These are phyloP conservation scores for Coemansia sp. DNA, from an alignment of 192 early-diverging fungal species.

Conservation along the genomic window DNA sequence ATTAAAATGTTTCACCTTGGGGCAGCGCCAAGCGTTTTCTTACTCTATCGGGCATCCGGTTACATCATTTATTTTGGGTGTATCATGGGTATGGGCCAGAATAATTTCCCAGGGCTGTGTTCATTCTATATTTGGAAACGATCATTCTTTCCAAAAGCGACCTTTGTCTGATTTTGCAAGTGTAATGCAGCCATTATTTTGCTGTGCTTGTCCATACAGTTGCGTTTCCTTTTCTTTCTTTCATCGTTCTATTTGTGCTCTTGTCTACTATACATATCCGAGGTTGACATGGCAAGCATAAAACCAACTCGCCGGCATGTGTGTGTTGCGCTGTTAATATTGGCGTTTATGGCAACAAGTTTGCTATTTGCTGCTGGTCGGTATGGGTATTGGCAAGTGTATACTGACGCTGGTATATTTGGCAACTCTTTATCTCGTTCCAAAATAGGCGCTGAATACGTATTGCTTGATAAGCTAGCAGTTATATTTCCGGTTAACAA, in stretches of 20 bases:
- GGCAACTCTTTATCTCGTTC: background rate
- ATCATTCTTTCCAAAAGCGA: background rate
- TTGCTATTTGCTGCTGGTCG: background rate
- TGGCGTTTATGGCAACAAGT: background rate
- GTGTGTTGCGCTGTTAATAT: background rate
- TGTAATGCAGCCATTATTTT: background rate
- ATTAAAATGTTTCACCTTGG: no score
- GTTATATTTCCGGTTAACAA: constrained; percentile 44
- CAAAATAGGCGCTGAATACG: background rate
- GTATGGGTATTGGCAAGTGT: background rate
- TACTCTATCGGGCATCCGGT: no score
- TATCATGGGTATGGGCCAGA: no score
- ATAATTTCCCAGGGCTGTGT: background rate
- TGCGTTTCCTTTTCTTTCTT: background rate
- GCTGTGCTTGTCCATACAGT: background rate
- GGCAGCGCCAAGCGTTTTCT: no score
- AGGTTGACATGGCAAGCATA: background rate
- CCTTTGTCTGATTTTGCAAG: background rate
- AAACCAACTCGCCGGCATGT: background rate
- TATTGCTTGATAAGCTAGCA: constrained; percentile 22
- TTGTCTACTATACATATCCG: no score
- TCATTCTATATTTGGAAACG: background rate
- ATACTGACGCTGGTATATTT: background rate
- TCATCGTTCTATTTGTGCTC: background rate
- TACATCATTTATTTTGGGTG: no score